These are phyloP conservation scores for Hemileccinum impolitum DNA, from an alignment of 768 basidiomycete species.

Conservation along the genomic window DNA sequence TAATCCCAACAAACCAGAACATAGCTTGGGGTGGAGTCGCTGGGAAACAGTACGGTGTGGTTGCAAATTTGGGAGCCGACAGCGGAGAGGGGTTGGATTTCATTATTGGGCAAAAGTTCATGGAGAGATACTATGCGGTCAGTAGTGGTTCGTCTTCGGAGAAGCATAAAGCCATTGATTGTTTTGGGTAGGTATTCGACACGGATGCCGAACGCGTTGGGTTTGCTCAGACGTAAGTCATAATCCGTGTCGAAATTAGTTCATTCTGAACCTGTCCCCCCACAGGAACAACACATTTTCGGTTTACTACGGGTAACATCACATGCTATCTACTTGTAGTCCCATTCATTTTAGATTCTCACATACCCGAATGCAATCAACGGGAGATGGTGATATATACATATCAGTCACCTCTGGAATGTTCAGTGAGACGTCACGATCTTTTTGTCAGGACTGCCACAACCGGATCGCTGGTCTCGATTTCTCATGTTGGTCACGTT, in stretches of 20 bases:
- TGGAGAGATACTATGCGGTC: constrained; percentile 16
- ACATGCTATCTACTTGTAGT: not conserved
- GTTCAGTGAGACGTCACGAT: not conserved
- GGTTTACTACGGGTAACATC: not conserved
- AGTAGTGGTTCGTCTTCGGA: not conserved
- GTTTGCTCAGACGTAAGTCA: constrained; percentile 23
- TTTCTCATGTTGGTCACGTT: not conserved
- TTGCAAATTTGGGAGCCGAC: not conserved
- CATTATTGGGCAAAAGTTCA: constrained; percentile 16
- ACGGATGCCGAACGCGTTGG: constrained; percentile 11
- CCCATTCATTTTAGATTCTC: not conserved
- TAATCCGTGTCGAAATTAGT: not conserved
- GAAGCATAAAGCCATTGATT: not conserved
- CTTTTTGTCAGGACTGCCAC: not conserved
- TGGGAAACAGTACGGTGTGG: constrained; percentile 9
- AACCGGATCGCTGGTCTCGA: not conserved
- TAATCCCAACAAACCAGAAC: constrained; percentile 12
- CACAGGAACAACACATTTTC: constrained; percentile 22
- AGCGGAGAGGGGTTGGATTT: constrained; percentile 13
- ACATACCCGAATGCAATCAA: not conserved
- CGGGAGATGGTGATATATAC: not conserved
- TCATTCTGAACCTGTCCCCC: not conserved
- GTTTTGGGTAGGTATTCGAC: constrained; percentile 12
- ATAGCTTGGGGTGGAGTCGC: constrained; percentile 4
- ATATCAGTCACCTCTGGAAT: not conserved